Evolutionary conservation across 2,329 filamentous ascomycete species (phyloP), one percentile per base, ranked within the genome.

Genomic region (Leptographium flavum): DNA sequence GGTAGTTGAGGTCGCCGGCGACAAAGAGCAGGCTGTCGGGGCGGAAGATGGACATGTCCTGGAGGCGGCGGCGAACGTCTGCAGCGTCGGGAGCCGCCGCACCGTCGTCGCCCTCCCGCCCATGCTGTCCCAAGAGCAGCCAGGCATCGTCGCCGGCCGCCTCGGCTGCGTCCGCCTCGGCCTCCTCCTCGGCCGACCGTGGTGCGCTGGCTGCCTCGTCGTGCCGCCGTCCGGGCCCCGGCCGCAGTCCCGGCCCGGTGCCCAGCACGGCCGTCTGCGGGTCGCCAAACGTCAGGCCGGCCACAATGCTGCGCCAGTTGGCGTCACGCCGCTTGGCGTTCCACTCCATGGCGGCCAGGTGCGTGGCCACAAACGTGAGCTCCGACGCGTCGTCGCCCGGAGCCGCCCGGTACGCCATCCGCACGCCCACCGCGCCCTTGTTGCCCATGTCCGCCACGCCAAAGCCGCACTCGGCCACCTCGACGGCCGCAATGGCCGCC

Each of bases 1-100:
- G 83, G 63, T 98, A 98, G 68, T 98, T 98, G 49, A 98, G 73
- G 60, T 98, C 92, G 22, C 92, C 92, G 0, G 81, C 83, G 39
- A 96, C 70, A 59, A 96, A 94, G 1, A 95, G 68, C 59, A 94
- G 79, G 4, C 79, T 79, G 4, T 71, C 73, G 1, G 85, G 77
- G 42, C 74, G 76, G 66, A 88, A 95, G 46, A 96, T 76, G 30
- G 77, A 78, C 35, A 76, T 65, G 51, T 73, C 61, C 53, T 76
- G 71, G 4, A 79, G 63, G 28, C 48, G 50, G 25, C 49, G 48
- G 43, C 54, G 49, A 3, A 57, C 46, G 9, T 44, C 41, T 15
- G n/a, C 44, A 5, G 46, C 41, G 23, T 3, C 6, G 25, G 10
- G 25, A 27, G 32, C 21, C 54, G 49, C 21, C 46, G 21, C 21